Conservation (phyloP, 73 alveolate species). For the Paramecium biaurelia region DNA sequence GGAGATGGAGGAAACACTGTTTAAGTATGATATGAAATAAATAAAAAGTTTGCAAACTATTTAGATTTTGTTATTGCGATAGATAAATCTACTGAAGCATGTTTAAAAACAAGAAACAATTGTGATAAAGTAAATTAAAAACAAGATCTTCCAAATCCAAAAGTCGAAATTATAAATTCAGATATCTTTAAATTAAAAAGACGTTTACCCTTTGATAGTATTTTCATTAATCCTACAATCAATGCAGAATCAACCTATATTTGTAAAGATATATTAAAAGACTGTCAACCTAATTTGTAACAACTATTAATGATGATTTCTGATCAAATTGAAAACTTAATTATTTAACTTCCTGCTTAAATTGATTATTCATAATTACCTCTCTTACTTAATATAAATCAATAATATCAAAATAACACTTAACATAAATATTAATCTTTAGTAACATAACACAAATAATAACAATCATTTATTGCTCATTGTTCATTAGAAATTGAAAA, state of each 20-base stretch:
- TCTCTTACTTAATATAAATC: not conserved
- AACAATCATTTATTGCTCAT: not conserved
- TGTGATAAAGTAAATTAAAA: not conserved
- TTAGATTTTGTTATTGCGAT: constrained; percentile 22
- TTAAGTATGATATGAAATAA: not conserved
- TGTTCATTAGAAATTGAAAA: not conserved
- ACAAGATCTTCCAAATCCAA: not conserved
- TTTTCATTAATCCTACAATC: not conserved
- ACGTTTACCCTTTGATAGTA: not conserved
- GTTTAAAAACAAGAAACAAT: not conserved
- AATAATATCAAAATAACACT: not conserved
- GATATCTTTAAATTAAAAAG: not conserved
- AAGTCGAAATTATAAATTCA: not conserved
- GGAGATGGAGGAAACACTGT: constrained; percentile 42
- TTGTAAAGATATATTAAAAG: not conserved
- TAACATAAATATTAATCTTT: not conserved
- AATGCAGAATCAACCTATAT: not conserved
- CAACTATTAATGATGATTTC: not conserved
- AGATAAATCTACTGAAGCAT: not conserved
- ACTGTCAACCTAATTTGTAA: not conserved
- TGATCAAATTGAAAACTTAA: not conserved
- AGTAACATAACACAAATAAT: not conserved
- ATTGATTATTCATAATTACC: constrained; percentile 9
- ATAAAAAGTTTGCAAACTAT: constrained; percentile 19
- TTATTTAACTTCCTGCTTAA: not conserved